Conservation (phyloP, 495 filamentous ascomycete species). For the Penicillium robsamsonii region DNA sequence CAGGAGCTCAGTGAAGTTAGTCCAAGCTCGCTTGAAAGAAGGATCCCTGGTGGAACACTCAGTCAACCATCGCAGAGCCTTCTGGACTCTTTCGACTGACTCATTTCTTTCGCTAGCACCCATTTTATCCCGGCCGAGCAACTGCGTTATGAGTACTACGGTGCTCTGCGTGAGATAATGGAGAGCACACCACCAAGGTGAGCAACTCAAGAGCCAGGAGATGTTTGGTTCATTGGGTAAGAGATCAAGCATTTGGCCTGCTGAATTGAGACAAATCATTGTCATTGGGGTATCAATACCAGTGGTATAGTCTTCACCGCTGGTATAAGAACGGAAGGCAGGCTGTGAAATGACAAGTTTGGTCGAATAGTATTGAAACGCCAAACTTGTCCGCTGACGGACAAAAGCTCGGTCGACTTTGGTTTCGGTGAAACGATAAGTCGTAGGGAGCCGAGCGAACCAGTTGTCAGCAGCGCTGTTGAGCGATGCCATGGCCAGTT, state of each 20-base stretch:
- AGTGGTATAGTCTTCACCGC: slow-evolving; percentile 22
- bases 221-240: slow-evolving; percentile 39
- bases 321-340: slow-evolving; percentile 46
- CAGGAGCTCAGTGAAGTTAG: slow-evolving; percentile 7
- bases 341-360: slow-evolving; percentile 57
- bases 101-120: background rate
- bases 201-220: slow-evolving; percentile 41
- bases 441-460: slow-evolving; percentile 44
- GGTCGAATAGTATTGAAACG: slow-evolving; percentile 54
- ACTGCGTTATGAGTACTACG: slow-evolving; percentile 33
- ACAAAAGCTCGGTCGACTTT: slow-evolving; percentile 20
- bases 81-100: background rate
- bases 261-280: slow-evolving; percentile 47
- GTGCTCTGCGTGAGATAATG: slow-evolving; percentile 57
- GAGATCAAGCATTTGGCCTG: slow-evolving; percentile 47
- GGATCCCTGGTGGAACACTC: slow-evolving; percentile 3
- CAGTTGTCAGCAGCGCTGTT: slow-evolving; percentile 49
- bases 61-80: slow-evolving; percentile 2
- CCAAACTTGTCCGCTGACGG: slow-evolving; percentile 32
- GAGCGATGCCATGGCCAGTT: slow-evolving; percentile 45
- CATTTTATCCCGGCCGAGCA: slow-evolving; percentile 35
- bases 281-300: slow-evolving; percentile 45
- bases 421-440: slow-evolving; percentile 40
- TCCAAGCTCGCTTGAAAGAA: slow-evolving; percentile 3
- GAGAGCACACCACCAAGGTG: slow-evolving; percentile 58